Evolutionary conservation across 345 rosid species (phyloP).

Genomic region (Draba incana): DNA sequence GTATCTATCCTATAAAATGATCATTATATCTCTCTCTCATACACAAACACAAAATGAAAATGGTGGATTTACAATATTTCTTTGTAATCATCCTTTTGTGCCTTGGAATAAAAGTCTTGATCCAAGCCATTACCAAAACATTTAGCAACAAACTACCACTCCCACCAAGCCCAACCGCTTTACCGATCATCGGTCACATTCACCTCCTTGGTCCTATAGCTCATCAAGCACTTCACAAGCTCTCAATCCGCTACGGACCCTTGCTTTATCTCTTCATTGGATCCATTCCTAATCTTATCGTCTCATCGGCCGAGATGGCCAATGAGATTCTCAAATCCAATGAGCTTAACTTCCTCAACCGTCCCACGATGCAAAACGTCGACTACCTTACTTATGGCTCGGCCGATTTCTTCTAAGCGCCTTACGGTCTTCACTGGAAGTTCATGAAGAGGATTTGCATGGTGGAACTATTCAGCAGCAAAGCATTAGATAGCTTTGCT

Average conservation of each 20-base stretch:
- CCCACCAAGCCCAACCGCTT: conserved; percentile 56
- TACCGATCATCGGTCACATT: conserved; percentile 56
- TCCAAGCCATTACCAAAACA: conserved; percentile 14
- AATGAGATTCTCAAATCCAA: conserved; percentile 65
- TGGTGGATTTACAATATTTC: conserved; percentile 27
- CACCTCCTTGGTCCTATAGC: conserved; percentile 58
- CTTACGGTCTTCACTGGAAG: conserved; percentile 73
- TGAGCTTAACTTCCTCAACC: conserved; percentile 59
- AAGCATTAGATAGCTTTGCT: conserved; percentile 49
- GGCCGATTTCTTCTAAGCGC: conserved; percentile 65
- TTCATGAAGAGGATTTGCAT: conserved; percentile 80
- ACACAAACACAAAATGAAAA: conserved; percentile 14
- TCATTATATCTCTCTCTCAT: not conserved
- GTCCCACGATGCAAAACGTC: conserved; percentile 48
- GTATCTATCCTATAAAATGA: conserved; percentile 20
- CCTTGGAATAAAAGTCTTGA: conserved; percentile 35
- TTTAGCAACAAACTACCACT: conserved; percentile 25
- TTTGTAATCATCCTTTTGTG: conserved; percentile 14
- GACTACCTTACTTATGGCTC: conserved; percentile 84
- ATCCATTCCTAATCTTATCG: conserved; percentile 64
- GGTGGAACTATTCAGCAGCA: conserved; percentile 63
- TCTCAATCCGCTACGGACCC: conserved; percentile 63
- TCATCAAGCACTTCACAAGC: conserved; percentile 70
- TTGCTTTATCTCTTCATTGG: conserved; percentile 67
- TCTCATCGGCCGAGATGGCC: conserved; percentile 57